Conservation (phyloP, 305 asterid genomes). For the Solanum hybrid region DNA sequence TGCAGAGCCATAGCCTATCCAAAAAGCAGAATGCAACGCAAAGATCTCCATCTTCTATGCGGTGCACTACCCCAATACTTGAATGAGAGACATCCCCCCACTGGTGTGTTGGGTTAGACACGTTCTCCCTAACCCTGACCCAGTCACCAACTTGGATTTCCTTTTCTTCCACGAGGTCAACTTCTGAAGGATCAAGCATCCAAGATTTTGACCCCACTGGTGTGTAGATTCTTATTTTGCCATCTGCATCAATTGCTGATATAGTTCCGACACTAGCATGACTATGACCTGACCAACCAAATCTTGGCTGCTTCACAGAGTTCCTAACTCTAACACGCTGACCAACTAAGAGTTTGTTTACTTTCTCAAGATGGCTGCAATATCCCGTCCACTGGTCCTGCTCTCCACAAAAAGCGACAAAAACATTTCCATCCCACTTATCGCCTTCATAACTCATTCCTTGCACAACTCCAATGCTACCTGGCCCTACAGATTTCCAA, state of each 20-base stretch:
- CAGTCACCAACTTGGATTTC: constrained; percentile 56
- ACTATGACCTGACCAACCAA: constrained; percentile 89
- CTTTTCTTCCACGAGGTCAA: constrained; percentile 60
- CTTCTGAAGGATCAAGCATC: constrained; percentile 89
- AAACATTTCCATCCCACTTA: constrained; percentile 49
- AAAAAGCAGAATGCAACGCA: constrained; percentile 86
- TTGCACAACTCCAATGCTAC: constrained; percentile 83
- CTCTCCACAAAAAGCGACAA: constrained; percentile 83
- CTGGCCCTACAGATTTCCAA: constrained; percentile 72
- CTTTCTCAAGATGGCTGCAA: constrained; percentile 39
- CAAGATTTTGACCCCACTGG: constrained; percentile 81
- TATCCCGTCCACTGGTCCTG: constrained; percentile 76
- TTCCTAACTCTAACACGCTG: constrained; percentile 55
- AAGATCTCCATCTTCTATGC: constrained; percentile 63
- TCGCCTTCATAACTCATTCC: constrained; percentile 61
- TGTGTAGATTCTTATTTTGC: constrained; percentile 76
- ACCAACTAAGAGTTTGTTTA: constrained; percentile 45
- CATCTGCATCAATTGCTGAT: constrained; percentile 83
- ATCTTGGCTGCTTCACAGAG: constrained; percentile 69
- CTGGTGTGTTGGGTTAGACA: constrained; percentile 67
- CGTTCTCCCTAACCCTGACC: constrained; percentile 60
- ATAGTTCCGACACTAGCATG: constrained; percentile 62
- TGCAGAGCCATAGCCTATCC: constrained; percentile 82
- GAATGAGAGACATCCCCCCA: constrained; percentile 77
- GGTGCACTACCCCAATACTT: constrained; percentile 88